A percentile compares a stretch with the other conserved stretches of the same genome.
Evolutionary conservation across 2,329 filamentous ascomycete species (phyloP).

Genomic region (Sclerotinia nivalis): DNA sequence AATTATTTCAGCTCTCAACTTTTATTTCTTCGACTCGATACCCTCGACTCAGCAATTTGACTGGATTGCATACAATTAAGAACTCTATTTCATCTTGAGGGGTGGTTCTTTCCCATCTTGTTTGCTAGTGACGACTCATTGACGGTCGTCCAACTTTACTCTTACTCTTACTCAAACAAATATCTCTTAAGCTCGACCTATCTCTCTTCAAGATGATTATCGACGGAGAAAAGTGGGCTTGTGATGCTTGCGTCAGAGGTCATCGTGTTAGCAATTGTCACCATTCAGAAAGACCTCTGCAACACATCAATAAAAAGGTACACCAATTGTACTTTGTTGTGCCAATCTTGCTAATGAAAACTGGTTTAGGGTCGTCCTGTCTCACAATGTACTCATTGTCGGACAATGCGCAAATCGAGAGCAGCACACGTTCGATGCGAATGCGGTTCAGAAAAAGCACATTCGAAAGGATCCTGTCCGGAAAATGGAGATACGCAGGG

Average conservation of each 20-base stretch:
- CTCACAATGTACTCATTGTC: conserved; percentile 97
- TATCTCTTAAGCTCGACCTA: conserved; percentile 29
- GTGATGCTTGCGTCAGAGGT: conserved; percentile 88
- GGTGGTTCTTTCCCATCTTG: conserved; percentile 31
- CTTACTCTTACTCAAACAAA: conserved; percentile 1
- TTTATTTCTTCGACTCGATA: conserved; percentile 38
- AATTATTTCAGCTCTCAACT: conserved; percentile 20
- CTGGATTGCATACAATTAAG: conserved; percentile 37
- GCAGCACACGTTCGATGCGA: conserved; percentile 95
- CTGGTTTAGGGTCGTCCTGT: conserved; percentile 72
- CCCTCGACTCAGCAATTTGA: conserved; percentile 41
- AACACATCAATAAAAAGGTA: conserved; percentile 90
- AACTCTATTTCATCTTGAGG: conserved; percentile 32
- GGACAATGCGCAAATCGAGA: conserved; percentile 92
- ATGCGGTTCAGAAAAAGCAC: conserved; percentile 87
- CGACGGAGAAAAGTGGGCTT: conserved; percentile 96
- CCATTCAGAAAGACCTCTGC: conserved; percentile 86
- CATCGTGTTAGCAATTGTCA: conserved; percentile 99
- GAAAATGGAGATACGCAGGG: conserved; percentile 50
- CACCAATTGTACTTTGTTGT: conserved; percentile 6
- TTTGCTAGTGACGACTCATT: conserved; percentile 24
- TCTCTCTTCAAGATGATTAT: conserved; percentile 64
- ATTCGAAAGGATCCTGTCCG: conserved; percentile 56
- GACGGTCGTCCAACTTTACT: conserved; percentile 34
- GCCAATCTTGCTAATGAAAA: conserved; percentile 19